These are phyloP conservation scores for Plantago major DNA, from an alignment of 257 asterid species.

Conservation along the genomic window DNA sequence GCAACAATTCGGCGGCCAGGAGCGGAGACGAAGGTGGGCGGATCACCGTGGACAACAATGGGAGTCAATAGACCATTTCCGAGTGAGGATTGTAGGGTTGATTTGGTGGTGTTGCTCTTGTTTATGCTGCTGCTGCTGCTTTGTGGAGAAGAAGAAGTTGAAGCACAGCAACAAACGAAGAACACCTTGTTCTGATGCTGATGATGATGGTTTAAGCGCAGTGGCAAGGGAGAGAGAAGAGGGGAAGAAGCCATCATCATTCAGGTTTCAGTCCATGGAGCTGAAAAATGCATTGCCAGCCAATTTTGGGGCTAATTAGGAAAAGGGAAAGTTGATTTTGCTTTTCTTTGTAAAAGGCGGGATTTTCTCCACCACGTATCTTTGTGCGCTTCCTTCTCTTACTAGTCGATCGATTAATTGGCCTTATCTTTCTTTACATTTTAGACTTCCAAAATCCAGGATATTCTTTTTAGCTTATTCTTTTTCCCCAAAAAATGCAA, in stretches of 20 bases:
- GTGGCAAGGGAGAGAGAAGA: slow-evolving; percentile 45
- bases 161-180: slow-evolving; percentile 28
- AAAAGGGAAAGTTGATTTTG: background rate
- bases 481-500: too few species aligned
- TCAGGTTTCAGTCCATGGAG: slow-evolving; percentile 13
- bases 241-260: slow-evolving; percentile 37
- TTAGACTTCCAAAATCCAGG: background rate
- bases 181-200: background rate
- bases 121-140: background rate
- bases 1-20: slow-evolving; percentile 91
- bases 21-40: slow-evolving; percentile 93
- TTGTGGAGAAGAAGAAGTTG: slow-evolving; percentile 33
- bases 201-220: slow-evolving; percentile 27
- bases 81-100: slow-evolving; percentile 2
- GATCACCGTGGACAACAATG: slow-evolving; percentile 69
- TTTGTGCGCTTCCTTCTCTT: background rate
- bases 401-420: background rate
- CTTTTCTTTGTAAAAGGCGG: background rate
- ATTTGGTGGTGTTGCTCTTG: slow-evolving; percentile 8
- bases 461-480: too few species aligned
- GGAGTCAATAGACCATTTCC: slow-evolving; percentile 40
- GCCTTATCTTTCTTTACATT: background rate
- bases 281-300: too few species aligned
- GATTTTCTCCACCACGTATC: slow-evolving; percentile 25
- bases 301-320: background rate